A percentile compares a stretch with the other conserved stretches of the same genome.
These are phyloP conservation scores for Exophiala sideris DNA, from an alignment of 2,329 filamentous ascomycete species.

Conservation along the genomic window DNA sequence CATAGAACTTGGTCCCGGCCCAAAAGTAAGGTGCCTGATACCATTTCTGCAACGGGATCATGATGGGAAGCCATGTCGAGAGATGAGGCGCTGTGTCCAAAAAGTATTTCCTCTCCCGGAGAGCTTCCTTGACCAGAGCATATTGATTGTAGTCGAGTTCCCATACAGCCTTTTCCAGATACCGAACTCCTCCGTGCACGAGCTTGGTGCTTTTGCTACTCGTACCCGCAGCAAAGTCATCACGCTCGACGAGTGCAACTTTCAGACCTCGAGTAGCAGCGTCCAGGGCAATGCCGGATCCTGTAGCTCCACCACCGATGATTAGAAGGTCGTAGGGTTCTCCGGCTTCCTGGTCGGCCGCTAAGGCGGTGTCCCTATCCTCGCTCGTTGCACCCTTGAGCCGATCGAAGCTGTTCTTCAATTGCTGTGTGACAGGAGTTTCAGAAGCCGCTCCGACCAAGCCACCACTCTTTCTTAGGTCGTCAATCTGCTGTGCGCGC, in stretches of 20 bases:
- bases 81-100: constrained; percentile 79
- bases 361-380: constrained; percentile 21
- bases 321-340: constrained; percentile 73
- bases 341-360: constrained; percentile 33
- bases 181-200: constrained; percentile 79
- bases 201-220: constrained; percentile 86
- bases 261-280: constrained; percentile 74
- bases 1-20: constrained; percentile 73
- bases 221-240: constrained; percentile 78
- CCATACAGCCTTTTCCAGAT: constrained; percentile 82
- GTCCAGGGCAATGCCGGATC: constrained; percentile 76
- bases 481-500: constrained; percentile 50
- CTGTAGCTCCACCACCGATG: constrained; percentile 76
- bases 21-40: constrained; percentile 77
- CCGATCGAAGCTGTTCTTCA: constrained; percentile 20
- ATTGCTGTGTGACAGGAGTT: constrained; percentile 22
- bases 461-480: constrained; percentile 46
- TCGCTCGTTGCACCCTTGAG: constrained; percentile 21
- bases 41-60: constrained; percentile 78
- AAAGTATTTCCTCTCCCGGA: constrained; percentile 80
- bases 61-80: constrained; percentile 75
- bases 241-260: constrained; percentile 76
- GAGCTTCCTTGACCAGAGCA: constrained; percentile 73
- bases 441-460: constrained; percentile 31
- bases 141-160: constrained; percentile 79